phyloP scores from a whole-genome alignment of 2,329 filamentous ascomycete genomes.

The Cytospora schulzeri region DNA sequence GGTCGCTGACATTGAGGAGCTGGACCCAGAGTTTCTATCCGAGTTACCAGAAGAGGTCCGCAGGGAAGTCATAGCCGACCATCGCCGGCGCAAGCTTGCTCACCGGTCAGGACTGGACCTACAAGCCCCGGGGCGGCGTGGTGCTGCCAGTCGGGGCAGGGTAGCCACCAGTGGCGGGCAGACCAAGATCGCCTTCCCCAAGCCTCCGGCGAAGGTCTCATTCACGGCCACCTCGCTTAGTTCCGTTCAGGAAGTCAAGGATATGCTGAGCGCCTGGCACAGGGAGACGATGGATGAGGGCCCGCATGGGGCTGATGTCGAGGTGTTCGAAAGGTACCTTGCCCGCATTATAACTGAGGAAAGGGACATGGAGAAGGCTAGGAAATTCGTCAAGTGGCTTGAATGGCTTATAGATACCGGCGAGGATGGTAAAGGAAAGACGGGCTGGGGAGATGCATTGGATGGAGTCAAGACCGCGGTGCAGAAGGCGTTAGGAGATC shows the following conservation, averaged over 20 bases:
- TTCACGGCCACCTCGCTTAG: constrained; percentile 50
- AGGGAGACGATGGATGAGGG: constrained; percentile 70
- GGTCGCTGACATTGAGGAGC: constrained; percentile 46
- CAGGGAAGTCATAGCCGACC: constrained; percentile 75
- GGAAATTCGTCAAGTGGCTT: constrained; percentile 82
- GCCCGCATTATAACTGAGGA: constrained; percentile 73
- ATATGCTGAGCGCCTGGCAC: constrained; percentile 78
- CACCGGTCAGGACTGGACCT: constrained; percentile 49
- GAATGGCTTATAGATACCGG: constrained; percentile 53
- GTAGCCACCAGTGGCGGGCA: constrained; percentile 37
- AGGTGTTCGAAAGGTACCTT: constrained; percentile 73
- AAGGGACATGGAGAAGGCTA: constrained; percentile 80
- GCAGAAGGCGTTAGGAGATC: constrained; percentile 55
- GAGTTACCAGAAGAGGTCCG: constrained; percentile 82
- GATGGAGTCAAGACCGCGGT: constrained; percentile 50
- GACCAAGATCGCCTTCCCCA: constrained; percentile 49
- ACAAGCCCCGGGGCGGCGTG: constrained; percentile 38
- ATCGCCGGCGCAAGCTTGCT: constrained; percentile 64
- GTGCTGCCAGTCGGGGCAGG: constrained; percentile 12
- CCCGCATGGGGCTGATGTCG: constrained; percentile 78
- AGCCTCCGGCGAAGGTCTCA: constrained; percentile 46
- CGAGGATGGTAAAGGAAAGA: constrained; percentile 39
- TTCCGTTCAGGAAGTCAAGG: constrained; percentile 63
- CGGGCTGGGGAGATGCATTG: constrained; percentile 51
- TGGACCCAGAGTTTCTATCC: constrained; percentile 75